These are phyloP conservation scores for Dryadomyces quercus-mongolicae DNA, from an alignment of 2,329 filamentous ascomycete species.

Conservation along the genomic window DNA sequence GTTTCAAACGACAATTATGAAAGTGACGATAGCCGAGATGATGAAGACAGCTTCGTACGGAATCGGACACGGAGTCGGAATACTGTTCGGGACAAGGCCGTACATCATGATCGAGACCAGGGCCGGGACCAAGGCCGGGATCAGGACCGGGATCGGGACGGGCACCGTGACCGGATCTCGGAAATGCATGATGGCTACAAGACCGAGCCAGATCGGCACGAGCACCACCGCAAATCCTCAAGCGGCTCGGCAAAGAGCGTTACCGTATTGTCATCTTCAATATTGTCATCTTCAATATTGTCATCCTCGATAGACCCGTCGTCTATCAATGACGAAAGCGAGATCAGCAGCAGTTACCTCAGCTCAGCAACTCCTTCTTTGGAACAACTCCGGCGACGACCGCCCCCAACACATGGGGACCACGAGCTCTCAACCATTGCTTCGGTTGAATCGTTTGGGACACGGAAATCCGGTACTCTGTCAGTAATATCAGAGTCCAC, in stretches of 20 bases:
- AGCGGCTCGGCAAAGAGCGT: constrained; percentile 17
- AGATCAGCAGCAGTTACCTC: constrained; percentile 9
- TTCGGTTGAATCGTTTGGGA: constrained; percentile 36
- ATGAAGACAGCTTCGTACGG: constrained; percentile 5
- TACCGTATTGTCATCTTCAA: too few species aligned
- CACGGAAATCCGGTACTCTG: constrained; percentile 34
- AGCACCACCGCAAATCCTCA: constrained; percentile 19
- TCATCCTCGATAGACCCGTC: constrained; percentile 14
- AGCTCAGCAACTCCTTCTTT: constrained; percentile 5
- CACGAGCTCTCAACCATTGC: constrained; percentile 47
- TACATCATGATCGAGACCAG: too few species aligned
- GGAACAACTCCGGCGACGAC: constrained; percentile 13
- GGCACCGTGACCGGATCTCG: background rate
- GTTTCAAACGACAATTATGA: constrained; percentile 33
- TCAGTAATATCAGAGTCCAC: constrained; percentile 39
- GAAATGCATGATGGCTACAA: constrained; percentile 10
- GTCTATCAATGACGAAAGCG: constrained; percentile 10
- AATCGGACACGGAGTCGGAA: constrained; percentile 4
- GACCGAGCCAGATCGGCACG: constrained; percentile 13
- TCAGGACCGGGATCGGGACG: too few species aligned
- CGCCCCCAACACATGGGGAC: constrained; percentile 42
- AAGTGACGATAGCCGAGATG: constrained; percentile 13
- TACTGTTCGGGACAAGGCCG: too few species aligned
- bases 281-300: too few species aligned
- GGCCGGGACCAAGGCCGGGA: too few species aligned